These are phyloP conservation scores for Isatis lusitanica DNA, from an alignment of 441 rosid species.

Conservation along the genomic window DNA sequence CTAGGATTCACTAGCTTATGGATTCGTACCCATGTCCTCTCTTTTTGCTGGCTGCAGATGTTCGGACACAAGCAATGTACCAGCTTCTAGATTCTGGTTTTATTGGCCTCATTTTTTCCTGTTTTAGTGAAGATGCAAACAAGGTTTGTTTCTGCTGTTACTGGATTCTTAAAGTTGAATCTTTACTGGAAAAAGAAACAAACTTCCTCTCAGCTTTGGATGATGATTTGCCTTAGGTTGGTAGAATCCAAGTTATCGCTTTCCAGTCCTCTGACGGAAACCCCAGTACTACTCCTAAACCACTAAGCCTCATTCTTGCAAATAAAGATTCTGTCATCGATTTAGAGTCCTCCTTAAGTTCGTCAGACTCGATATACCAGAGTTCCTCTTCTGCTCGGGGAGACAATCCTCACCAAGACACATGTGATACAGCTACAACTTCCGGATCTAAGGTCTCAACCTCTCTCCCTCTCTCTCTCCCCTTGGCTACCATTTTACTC, in stretches of 20 bases:
- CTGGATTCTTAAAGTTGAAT: background rate
- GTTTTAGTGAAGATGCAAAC: constrained; percentile 82
- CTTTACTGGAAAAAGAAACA: background rate
- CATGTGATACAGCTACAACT: constrained; percentile 58
- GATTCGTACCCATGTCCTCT: too few species aligned
- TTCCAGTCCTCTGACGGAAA: constrained; percentile 95
- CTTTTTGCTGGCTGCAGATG: constrained; percentile 53
- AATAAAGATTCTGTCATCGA: constrained; percentile 59
- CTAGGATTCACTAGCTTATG: too few species aligned
- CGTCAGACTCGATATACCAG: constrained; percentile 51
- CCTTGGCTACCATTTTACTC: background rate
- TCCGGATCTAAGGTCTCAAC: constrained; percentile 49
- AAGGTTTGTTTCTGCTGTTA: constrained; percentile 49
- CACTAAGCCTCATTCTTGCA: constrained; percentile 51
- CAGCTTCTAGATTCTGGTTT: constrained; percentile 98
- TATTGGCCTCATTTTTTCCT: constrained; percentile 89
- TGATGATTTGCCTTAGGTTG: constrained; percentile 49
- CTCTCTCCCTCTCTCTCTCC: background rate
- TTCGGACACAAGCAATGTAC: constrained; percentile 97
- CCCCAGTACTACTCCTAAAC: constrained; percentile 49
- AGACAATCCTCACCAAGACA: constrained; percentile 63
- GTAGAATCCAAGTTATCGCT: constrained; percentile 95
- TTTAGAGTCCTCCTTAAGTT: constrained; percentile 76
- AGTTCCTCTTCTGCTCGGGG: constrained; percentile 53
- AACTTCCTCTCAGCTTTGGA: background rate